phyloP scores from a whole-genome alignment of 768 basidiomycete species.

The Phylloporus arenicola region DNA sequence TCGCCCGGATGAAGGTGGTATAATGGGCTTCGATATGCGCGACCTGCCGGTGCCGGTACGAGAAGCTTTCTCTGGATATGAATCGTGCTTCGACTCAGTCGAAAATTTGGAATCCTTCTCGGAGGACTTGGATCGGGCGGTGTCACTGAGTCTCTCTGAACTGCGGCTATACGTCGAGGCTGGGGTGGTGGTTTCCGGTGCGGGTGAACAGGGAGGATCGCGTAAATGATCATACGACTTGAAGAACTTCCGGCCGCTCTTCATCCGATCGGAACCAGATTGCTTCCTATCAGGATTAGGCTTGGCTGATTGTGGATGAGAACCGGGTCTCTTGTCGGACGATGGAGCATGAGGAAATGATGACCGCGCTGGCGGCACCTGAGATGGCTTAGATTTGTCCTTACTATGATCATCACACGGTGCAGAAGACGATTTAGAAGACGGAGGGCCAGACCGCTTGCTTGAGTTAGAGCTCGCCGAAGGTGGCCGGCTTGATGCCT shows the following conservation, averaged over 20 bases:
- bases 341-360: conserved; percentile 10
- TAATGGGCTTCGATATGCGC: conserved; percentile 23
- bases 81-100: conserved; percentile 1
- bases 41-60: conserved; percentile 12
- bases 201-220: conserved; percentile 15
- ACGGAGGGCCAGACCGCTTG: conserved; percentile 12
- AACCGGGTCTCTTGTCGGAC: conserved; percentile 9
- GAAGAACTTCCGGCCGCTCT: conserved; percentile 10
- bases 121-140: conserved; percentile 12
- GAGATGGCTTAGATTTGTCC: conserved; percentile 11
- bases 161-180: conserved; percentile 11
- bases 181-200: conserved; percentile 4
- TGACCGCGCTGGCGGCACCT: conserved; percentile 11
- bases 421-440: conserved; percentile 8
- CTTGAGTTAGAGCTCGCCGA: conserved; percentile 29
- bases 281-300: conserved; percentile 9
- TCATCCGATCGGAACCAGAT: conserved; percentile 17
- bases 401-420: conserved; percentile 10
- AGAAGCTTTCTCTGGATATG: conserved; percentile 10
- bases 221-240: conserved; percentile 22
- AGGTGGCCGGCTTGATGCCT: conserved; percentile 27
- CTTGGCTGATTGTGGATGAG: conserved; percentile 14
- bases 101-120: conserved; percentile 8
- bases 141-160: conserved; percentile 8
- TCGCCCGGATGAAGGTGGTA: conserved; percentile 25